Evolutionary conservation across 768 basidiomycete genomes (phyloP).

Genomic region (Roridomyces roridus): DNA sequence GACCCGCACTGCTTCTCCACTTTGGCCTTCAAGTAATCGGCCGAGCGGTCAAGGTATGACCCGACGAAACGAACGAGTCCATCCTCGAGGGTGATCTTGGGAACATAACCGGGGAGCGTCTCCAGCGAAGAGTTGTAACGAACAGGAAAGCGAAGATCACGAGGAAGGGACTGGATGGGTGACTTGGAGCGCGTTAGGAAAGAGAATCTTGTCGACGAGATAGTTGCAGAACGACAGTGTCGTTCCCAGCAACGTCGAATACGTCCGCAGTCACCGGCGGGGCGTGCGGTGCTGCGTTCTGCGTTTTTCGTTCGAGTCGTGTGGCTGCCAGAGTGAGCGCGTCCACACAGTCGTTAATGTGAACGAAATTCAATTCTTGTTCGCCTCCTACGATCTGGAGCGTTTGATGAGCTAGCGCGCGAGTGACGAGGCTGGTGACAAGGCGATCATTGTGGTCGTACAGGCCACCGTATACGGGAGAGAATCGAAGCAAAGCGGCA

Average conservation of each 20-base stretch:
- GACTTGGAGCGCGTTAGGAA: constrained; percentile 3
- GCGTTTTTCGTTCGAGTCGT: neutral
- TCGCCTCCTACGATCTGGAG: constrained; percentile 2
- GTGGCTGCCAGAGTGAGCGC: neutral
- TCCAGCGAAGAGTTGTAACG: neutral
- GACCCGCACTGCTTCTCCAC: neutral
- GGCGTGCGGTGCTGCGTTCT: neutral
- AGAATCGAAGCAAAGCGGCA: neutral
- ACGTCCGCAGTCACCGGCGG: neutral
- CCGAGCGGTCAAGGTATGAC: neutral
- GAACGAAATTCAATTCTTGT: neutral
- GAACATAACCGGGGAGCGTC: neutral
- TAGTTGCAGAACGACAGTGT: neutral
- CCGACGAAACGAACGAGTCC: constrained; percentile 1
- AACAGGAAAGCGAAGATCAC: neutral
- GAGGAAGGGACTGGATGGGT: neutral
- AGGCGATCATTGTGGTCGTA: constrained; percentile 7
- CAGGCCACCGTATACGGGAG: neutral
- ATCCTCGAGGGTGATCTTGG: neutral
- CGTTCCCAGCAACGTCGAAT: neutral
- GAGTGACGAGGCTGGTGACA: neutral
- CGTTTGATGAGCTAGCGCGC: constrained; percentile 2
- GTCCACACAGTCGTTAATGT: constrained; percentile 4
- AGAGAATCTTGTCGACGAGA: neutral
- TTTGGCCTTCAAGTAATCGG: neutral